phyloP scores from a whole-genome alignment of 75 land plant genomes.

The Pinus albicaulis region DNA sequence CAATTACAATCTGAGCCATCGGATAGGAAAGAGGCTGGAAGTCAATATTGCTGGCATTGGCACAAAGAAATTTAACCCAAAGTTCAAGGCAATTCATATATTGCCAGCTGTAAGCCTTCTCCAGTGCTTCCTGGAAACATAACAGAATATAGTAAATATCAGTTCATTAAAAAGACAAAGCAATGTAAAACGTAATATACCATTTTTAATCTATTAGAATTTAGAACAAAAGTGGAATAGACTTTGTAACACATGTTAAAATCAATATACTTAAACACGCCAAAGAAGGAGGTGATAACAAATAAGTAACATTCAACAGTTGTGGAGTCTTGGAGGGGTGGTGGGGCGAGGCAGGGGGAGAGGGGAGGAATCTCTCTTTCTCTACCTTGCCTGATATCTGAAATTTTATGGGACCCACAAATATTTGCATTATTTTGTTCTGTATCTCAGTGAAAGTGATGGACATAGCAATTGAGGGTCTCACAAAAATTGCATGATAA shows the following conservation, averaged over 20 bases:
- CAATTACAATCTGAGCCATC: slow-evolving; percentile 71
- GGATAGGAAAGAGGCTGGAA: slow-evolving; percentile 63
- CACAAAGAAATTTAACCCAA: slow-evolving; percentile 75
- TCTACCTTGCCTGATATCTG: no score
- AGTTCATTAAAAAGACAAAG: background rate
- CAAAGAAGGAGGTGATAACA: background rate
- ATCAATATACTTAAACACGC: background rate
- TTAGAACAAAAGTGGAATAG: background rate
- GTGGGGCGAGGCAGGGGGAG: no score
- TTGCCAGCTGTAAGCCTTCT: slow-evolving; percentile 81
- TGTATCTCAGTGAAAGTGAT: no score
- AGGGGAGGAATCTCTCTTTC: no score
- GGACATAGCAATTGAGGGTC: no score
- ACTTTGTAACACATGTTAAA: background rate
- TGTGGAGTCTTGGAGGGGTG: background rate
- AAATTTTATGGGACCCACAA: no score
- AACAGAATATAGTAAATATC: background rate
- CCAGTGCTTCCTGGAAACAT: slow-evolving; percentile 67
- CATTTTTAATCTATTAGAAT: no score
- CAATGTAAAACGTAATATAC: no score
- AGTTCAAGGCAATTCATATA: slow-evolving; percentile 72
- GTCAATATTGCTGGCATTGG: slow-evolving; percentile 44
- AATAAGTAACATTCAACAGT: background rate
- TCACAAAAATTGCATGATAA: no score
- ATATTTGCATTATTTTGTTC: no score